Conservation (phyloP, 192 early-diverging fungal species). For the Gonapodya sp. region DNA sequence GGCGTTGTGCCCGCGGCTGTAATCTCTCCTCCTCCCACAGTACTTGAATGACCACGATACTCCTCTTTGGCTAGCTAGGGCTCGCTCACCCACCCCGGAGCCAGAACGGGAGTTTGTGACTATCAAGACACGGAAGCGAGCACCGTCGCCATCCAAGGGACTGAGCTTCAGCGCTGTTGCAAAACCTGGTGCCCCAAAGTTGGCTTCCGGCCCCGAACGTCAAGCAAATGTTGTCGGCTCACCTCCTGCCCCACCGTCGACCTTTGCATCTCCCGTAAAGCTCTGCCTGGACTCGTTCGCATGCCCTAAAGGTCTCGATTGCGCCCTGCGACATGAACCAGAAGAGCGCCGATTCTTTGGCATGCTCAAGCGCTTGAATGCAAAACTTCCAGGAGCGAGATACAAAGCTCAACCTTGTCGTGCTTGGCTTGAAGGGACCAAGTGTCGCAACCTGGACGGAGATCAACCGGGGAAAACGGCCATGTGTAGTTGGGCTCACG, state of each 20-base stretch:
- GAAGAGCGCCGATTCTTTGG: not conserved
- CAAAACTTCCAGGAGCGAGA: not conserved
- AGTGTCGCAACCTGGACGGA: not conserved
- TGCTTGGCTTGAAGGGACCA: not conserved
- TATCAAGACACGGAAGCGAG: not conserved
- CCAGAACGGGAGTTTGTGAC: not conserved
- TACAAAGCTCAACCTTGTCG: not conserved
- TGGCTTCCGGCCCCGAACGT: not conserved
- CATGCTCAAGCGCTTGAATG: not conserved
- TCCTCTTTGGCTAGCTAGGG: not conserved
- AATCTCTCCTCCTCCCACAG: too few species aligned
- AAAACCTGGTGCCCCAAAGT: not conserved
- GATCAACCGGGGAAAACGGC: not conserved
- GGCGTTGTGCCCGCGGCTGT: too few species aligned
- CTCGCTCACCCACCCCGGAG: not conserved
- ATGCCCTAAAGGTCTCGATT: not conserved
- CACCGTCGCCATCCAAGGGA: not conserved
- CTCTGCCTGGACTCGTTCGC: not conserved
- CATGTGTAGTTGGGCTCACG: not conserved
- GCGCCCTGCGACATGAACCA: not conserved
- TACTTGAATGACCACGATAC: not conserved
- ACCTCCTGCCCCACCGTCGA: not conserved
- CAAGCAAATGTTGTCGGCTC: not conserved
- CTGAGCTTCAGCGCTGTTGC: not conserved
- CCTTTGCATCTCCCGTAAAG: not conserved